Evolutionary conservation across 75 land plant genomes (phyloP).

Genomic region (Cupressus sempervirens): DNA sequence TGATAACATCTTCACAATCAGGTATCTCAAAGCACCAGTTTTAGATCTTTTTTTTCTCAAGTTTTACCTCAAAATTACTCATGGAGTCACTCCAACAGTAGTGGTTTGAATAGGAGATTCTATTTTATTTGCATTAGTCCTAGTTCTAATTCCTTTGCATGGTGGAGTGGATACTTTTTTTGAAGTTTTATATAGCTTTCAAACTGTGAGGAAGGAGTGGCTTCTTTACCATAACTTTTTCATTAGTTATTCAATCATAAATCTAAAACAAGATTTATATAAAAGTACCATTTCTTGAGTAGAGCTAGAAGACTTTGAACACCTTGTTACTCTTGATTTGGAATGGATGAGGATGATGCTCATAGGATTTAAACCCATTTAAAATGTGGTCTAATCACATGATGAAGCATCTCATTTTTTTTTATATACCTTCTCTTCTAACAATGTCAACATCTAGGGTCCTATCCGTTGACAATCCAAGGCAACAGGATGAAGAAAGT

Average conservation of each 20-base stretch:
- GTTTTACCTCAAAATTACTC: background rate
- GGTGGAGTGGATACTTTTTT: background rate
- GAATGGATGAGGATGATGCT: background rate
- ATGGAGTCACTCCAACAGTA: background rate
- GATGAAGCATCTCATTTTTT: constrained; percentile 9
- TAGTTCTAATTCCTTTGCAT: background rate
- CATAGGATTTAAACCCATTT: background rate
- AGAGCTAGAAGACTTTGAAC: background rate
- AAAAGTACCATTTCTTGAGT: background rate
- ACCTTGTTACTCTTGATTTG: background rate
- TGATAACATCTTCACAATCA: no score
- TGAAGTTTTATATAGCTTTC: background rate
- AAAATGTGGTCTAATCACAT: background rate
- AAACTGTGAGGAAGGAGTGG: background rate
- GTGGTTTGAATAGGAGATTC: background rate
- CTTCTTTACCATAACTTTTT: background rate
- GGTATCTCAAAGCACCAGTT: background rate
- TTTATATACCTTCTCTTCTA: background rate
- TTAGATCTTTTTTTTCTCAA: background rate
- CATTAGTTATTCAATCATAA: background rate
- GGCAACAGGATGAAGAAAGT: constrained; percentile 16
- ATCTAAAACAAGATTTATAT: background rate
- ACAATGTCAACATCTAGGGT: constrained; percentile 10
- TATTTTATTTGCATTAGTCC: background rate
- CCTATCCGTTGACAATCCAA: constrained; percentile 2